A percentile compares a stretch with the other conserved stretches of the same genome.
These are phyloP conservation scores for Leavenworthia alabamica DNA, from an alignment of 345 rosid genomes.

Conservation along the genomic window DNA sequence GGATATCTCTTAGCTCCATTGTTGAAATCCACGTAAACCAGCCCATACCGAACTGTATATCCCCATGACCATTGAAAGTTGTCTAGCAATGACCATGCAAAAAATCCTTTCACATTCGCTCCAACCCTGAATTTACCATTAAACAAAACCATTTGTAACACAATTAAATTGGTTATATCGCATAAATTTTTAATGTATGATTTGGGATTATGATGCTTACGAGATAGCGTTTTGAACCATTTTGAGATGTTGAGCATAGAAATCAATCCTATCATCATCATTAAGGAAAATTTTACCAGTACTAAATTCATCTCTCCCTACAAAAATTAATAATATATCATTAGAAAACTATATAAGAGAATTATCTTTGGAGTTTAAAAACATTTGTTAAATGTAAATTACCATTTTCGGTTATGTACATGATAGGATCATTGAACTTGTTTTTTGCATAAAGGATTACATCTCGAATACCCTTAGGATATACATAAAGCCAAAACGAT, in stretches of 20 bases:
- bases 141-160: too few relatives aligned
- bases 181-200: too few relatives aligned
- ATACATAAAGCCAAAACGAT: background rate
- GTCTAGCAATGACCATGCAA: background rate
- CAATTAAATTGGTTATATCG: too few relatives aligned
- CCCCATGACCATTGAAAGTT: background rate
- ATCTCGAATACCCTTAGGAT: background rate
- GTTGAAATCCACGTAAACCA: background rate
- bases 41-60: background rate
- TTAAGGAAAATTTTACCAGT: background rate
- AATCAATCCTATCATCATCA: background rate
- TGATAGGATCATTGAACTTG: background rate
- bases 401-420: background rate
- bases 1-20: background rate
- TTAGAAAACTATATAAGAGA: too few relatives aligned
- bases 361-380: too few relatives aligned
- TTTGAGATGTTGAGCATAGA: background rate
- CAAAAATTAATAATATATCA: too few relatives aligned
- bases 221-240: background rate
- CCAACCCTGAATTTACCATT: too few relatives aligned
- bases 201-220: too few relatives aligned
- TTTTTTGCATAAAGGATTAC: background rate
- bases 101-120: background rate
- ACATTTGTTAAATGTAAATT: too few relatives aligned
- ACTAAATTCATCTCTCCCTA: background rate